phyloP scores from a whole-genome alignment of 805 yeast genomes.

The Wickerhamiella occidentalis region DNA sequence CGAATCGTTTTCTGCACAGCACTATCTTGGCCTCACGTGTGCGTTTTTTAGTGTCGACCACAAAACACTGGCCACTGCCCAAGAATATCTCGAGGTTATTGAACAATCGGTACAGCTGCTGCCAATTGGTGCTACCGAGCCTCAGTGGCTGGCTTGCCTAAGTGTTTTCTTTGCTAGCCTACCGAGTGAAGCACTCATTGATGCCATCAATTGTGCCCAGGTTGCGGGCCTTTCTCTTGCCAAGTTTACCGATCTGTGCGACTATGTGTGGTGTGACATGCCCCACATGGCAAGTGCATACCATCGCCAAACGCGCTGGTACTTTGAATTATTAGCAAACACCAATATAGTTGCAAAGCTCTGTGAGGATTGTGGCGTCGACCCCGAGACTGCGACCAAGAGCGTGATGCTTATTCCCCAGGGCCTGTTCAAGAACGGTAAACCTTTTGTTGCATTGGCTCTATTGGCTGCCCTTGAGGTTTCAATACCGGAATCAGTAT shows the following conservation, averaged over 20 bases:
- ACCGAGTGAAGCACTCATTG: background rate
- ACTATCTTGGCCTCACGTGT: background rate
- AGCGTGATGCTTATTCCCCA: background rate
- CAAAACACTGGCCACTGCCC: background rate
- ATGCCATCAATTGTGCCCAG: background rate
- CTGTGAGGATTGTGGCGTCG: background rate
- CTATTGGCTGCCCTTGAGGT: background rate
- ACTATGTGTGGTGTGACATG: conserved; percentile 2
- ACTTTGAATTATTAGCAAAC: background rate
- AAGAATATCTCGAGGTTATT: background rate
- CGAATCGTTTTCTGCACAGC: background rate
- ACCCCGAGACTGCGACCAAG: background rate
- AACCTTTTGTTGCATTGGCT: background rate
- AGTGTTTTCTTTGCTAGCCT: background rate
- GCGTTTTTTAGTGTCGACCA: background rate
- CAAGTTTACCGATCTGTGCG: conserved; percentile 1
- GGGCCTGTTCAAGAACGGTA: background rate
- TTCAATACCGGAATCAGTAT: background rate
- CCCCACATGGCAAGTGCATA: background rate
- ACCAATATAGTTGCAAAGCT: background rate
- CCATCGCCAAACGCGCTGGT: background rate
- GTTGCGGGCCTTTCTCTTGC: background rate
- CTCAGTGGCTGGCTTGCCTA: background rate
- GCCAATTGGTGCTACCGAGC: background rate
- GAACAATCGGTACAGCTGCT: background rate